Base-by-base conservation (phyloP, 2,329 filamentous ascomycete genomes). In the Cercospora janseana region DNA sequence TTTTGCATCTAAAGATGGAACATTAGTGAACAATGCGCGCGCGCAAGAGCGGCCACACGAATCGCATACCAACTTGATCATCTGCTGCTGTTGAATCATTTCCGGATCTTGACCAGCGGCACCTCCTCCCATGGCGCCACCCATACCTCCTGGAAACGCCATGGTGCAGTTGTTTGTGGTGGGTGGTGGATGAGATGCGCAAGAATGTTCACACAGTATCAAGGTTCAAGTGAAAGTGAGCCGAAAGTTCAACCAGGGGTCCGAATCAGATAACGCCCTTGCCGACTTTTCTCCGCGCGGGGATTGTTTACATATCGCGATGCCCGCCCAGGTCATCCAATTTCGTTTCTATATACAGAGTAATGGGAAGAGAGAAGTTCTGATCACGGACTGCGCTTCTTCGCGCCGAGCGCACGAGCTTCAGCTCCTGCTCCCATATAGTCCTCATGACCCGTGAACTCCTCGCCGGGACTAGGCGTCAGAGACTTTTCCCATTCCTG, bases 401-500 rank as follows among this genome's bases (percentile, higher is more conserved):
- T 43, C 21, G 51, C 50, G 8, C 51, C 57, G 42, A 46, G 56
- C 15, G 58, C 57, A 20, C 45, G 51, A 24, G 61, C 60, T 41
- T 65, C 62, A 4, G 60, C 57, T 28, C 49, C 42, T 28, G 60
- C 52, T 3, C 61, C 62, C 41, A 63, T 43, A 49, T 60, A 66
- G 46, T 63, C 63, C 6, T 56, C 50, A 21, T 58, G 53, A 3
- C 58, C 58, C 3, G 27, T 56, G 43, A 45, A 57, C 27, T 65
- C 62, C 42, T 61, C 46, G 6, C 56, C 58, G 6, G 63, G 63
- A 49, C 49, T 56, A 4, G 62, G 62, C n/a, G 60, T 82, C 10
- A 91, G 73, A 58, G 81, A 87, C 68, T 83, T 88, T 72, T 97
- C 92, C 88, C 89, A 95, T 66, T 95, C 90, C 57, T 84, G 86